Evolutionary conservation across 768 basidiomycete genomes (phyloP), one percentile per base, ranked within the genome.

Genomic region (Gloeopeniophorella convolvens): DNA sequence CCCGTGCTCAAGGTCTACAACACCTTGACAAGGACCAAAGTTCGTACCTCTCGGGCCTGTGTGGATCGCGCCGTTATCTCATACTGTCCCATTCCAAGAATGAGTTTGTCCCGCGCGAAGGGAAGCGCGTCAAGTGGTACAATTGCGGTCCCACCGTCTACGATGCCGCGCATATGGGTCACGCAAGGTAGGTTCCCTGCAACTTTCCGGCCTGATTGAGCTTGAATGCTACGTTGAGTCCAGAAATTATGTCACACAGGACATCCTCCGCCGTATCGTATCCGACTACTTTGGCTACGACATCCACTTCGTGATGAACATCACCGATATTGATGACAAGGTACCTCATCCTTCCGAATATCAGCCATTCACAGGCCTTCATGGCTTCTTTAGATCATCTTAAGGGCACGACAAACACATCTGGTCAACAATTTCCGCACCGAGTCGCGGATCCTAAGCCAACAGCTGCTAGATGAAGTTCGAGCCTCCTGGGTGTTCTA

Each of bases 271-370:
- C 47, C 73, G 96, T 42, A 89, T 99, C 44, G 73, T 98, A 74
- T 75, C 84, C 1, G 92, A 98, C 70, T 98, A 95, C 69, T 98
- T 98, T 68, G 88, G 89, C 21, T 98, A 94, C 62, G 89, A 98
- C 63, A 86, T 99, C 48, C 91, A 97, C 65, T 96, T 98, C 63
- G 95, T 98, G 37, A 96, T 96, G 92, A 99, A 99, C 67, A 81
- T 99, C 59, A 99, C 96, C 4, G 95, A 99, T 67, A 96, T 99
- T 54, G 96, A 99, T 62, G 96, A 98, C 77, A 99, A 99, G 81
- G 95, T 89, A 51, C 45, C 10, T 10, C 30, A 21, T 15, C 24
- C 41, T 32, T 44, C 42, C 18, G 23, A 33, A 32, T 21, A 71
- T 51, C 9, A 6, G 13, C 27, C 32, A n/a, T 35, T 21, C 23